These are phyloP conservation scores for Ophiocytium majus DNA, from an alignment of 352 stramenopile genomes.

Conservation along the genomic window DNA sequence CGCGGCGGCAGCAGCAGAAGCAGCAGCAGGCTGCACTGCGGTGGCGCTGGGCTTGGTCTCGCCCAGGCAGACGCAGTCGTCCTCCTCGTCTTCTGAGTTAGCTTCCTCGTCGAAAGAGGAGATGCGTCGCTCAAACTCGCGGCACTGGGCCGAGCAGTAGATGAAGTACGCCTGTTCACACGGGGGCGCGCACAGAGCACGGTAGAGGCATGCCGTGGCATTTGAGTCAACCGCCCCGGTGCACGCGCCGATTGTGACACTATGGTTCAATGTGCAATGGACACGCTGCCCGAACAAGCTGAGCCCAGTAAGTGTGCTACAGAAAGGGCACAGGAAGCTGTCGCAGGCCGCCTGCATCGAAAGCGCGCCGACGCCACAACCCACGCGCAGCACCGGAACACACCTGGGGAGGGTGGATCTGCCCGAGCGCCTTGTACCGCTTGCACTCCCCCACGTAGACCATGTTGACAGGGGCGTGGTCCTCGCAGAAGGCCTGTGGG, in stretches of 20 bases:
- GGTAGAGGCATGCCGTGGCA: too few relatives aligned
- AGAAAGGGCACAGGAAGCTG: too few relatives aligned
- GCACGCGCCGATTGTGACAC: too few relatives aligned
- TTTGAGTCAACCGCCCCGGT: too few relatives aligned
- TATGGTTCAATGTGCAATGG: too few relatives aligned
- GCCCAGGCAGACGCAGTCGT: neutral
- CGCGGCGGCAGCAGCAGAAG: too few relatives aligned
- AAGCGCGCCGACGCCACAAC: too few relatives aligned
- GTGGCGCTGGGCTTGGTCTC: neutral
- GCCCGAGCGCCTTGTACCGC: slow-evolving; percentile 16
- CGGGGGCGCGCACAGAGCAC: too few relatives aligned
- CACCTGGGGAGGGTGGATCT: neutral
- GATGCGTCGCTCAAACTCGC: neutral
- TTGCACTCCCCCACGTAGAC: slow-evolving; percentile 11
- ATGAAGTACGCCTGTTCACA: slow-evolving; percentile 21
- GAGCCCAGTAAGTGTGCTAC: too few relatives aligned
- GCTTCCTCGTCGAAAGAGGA: neutral
- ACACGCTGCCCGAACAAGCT: too few relatives aligned
- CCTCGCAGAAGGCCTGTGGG: slow-evolving; percentile 54
- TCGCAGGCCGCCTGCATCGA: too few relatives aligned
- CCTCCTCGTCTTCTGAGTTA: neutral
- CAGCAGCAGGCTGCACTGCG: too few relatives aligned
- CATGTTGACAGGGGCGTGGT: slow-evolving; percentile 28
- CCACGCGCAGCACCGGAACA: neutral
- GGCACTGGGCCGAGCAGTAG: slow-evolving; percentile 7